phyloP scores from a whole-genome alignment of 352 stramenopile species.

The Salisapilia sapeloensis region DNA sequence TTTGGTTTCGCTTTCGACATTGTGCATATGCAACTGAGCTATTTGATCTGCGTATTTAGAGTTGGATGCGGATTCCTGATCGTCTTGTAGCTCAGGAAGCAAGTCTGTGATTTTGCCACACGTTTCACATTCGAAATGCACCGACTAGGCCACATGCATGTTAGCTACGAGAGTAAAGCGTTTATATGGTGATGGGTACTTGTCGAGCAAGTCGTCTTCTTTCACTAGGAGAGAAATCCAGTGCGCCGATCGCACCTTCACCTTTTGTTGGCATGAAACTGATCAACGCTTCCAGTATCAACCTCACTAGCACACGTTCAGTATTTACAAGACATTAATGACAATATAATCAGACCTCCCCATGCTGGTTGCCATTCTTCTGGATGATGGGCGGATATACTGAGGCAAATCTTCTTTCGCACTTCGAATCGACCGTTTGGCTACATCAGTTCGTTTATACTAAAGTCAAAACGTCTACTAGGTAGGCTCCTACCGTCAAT shows the following conservation, averaged over 20 bases:
- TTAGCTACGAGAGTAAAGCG: slow-evolving; percentile 1
- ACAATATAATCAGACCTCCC: slow-evolving; percentile 18
- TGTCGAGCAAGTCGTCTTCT: slow-evolving; percentile 39
- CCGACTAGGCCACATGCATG: slow-evolving; percentile 17
- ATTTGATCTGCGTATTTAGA: slow-evolving; percentile 72
- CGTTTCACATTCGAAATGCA: slow-evolving; percentile 59
- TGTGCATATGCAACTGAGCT: slow-evolving; percentile 67
- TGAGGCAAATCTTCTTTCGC: slow-evolving; percentile 97
- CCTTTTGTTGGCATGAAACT: slow-evolving; percentile 91
- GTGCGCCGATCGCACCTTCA: slow-evolving; percentile 63
- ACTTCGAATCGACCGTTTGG: slow-evolving; percentile 95
- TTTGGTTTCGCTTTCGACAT: slow-evolving; percentile 16
- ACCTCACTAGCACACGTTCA: slow-evolving; percentile 55
- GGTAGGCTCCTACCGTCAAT: slow-evolving; percentile 51
- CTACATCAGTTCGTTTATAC: slow-evolving; percentile 8
- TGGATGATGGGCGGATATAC: slow-evolving; percentile 94
- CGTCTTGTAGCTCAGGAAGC: slow-evolving; percentile 30
- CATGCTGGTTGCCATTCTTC: slow-evolving; percentile 95
- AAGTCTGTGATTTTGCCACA: slow-evolving; percentile 51
- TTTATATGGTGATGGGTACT: slow-evolving; percentile 8
- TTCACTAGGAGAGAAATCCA: slow-evolving; percentile 60
- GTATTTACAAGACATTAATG: neutral
- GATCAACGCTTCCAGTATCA: slow-evolving; percentile 97
- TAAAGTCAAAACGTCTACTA: neutral
- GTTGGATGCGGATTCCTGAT: slow-evolving; percentile 2